A percentile compares a stretch with the other conserved stretches of the same genome.
phyloP scores from a whole-genome alignment of 257 asterid genomes.

The Jacaranda copaia region DNA sequence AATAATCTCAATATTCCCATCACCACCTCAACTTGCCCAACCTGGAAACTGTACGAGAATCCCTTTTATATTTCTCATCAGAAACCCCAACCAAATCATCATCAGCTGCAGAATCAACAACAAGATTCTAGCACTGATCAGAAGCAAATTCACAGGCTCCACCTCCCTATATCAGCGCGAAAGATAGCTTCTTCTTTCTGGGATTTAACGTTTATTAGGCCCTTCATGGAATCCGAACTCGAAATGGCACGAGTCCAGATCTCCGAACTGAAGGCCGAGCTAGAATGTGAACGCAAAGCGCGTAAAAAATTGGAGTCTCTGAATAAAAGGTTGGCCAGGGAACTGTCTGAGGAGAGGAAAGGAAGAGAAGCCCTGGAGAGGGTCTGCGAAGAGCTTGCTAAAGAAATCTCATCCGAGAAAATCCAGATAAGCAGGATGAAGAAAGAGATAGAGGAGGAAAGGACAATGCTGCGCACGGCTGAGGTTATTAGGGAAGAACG shows the following conservation, averaged over 20 bases:
- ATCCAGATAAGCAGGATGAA: slow-evolving; percentile 51
- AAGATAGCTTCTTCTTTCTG: slow-evolving; percentile 80
- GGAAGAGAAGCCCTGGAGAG: slow-evolving; percentile 62
- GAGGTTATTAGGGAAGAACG: slow-evolving; percentile 89
- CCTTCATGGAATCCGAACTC: slow-evolving; percentile 72
- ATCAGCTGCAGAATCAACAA: slow-evolving; percentile 14
- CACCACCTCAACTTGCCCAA: slow-evolving; percentile 46
- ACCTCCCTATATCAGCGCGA: slow-evolving; percentile 73
- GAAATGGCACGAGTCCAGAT: slow-evolving; percentile 60
- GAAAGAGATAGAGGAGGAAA: slow-evolving; percentile 73
- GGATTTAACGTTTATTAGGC: slow-evolving; percentile 73
- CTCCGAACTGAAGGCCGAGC: slow-evolving; percentile 45
- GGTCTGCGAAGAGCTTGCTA: slow-evolving; percentile 60
- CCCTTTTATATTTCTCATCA: slow-evolving; percentile 63
- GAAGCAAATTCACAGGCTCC: slow-evolving; percentile 67
- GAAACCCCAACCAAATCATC: slow-evolving; percentile 29
- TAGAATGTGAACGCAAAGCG: slow-evolving; percentile 58
- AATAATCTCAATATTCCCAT: slow-evolving; percentile 42
- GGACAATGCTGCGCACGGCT: slow-evolving; percentile 80
- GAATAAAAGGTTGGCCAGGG: slow-evolving; percentile 55
- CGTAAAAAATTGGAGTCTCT: slow-evolving; percentile 56
- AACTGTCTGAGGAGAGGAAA: slow-evolving; percentile 61
- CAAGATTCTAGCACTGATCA: slow-evolving; percentile 19
- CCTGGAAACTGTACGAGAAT: slow-evolving; percentile 87
- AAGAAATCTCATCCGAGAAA: slow-evolving; percentile 48